phyloP scores from a whole-genome alignment of 805 yeast genomes.

The Brettanomyces nanus region DNA sequence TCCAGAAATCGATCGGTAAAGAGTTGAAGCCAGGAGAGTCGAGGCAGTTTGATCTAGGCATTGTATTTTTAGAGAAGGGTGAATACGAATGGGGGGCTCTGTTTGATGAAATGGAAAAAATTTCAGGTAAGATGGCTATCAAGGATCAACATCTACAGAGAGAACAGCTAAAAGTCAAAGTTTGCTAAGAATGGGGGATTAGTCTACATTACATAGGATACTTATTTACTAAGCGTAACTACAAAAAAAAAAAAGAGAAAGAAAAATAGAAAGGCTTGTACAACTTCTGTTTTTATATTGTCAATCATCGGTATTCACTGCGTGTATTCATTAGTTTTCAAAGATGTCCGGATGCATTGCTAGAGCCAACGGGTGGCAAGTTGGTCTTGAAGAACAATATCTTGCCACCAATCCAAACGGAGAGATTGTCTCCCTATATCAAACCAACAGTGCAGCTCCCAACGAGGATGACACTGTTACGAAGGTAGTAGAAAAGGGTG shows the following conservation, averaged over 20 bases:
- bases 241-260: too few relatives aligned
- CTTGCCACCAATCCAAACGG: slow-evolving; percentile 70
- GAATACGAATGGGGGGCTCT: slow-evolving; percentile 74
- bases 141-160: slow-evolving; percentile 31
- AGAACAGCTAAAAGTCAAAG: slow-evolving; percentile 27
- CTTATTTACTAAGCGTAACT: too few relatives aligned
- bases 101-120: slow-evolving; percentile 36
- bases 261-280: too few relatives aligned
- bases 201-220: too few relatives aligned
- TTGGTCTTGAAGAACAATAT: slow-evolving; percentile 46
- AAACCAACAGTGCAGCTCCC: slow-evolving; percentile 33
- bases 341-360: slow-evolving; percentile 20
- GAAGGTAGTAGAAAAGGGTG: slow-evolving; percentile 46
- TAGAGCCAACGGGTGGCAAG: slow-evolving; percentile 55
- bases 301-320: too few relatives aligned
- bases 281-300: too few relatives aligned
- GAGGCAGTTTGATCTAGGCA: slow-evolving; percentile 39
- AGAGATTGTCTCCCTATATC: slow-evolving; percentile 67
- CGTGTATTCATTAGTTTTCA: too few relatives aligned
- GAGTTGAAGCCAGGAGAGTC: slow-evolving; percentile 35
- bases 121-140: slow-evolving; percentile 14
- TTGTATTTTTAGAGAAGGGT: slow-evolving; percentile 66
- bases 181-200: too few relatives aligned
- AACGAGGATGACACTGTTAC: slow-evolving; percentile 42
- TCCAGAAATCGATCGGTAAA: slow-evolving; percentile 46